Evolutionary conservation across 192 early-diverging fungal species (phyloP).

Genomic region (Spizellomyces sp.): DNA sequence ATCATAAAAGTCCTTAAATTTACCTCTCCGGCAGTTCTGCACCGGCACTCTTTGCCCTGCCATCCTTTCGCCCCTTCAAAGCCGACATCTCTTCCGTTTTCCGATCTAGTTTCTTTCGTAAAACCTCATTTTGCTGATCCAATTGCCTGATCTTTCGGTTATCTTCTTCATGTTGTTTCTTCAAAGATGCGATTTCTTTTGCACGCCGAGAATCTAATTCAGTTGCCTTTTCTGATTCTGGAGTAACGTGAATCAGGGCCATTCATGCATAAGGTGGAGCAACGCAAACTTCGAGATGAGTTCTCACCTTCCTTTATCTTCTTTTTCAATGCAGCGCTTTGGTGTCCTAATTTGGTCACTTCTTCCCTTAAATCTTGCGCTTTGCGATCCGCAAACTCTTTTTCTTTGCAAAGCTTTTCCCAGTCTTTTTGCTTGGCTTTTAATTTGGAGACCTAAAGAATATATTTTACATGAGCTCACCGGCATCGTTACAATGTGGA

Average conservation of each 20-base stretch:
- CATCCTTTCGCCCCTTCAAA: not conserved
- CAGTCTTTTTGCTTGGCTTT: conserved; percentile 44
- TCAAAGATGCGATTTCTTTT: conserved; percentile 39
- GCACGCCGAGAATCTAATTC: conserved; percentile 41
- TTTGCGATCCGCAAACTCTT: conserved; percentile 30
- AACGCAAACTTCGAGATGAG: not conserved
- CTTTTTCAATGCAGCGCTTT: conserved; percentile 40
- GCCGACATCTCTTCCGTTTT: conserved; percentile 39
- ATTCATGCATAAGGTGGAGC: not conserved
- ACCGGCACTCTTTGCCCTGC: not conserved
- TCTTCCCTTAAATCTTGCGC: conserved; percentile 38
- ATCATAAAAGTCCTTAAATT: too few species aligned
- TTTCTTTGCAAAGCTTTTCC: conserved; percentile 40
- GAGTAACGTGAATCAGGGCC: not conserved
- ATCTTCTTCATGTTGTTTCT: conserved; percentile 51
- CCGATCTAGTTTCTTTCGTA: conserved; percentile 47
- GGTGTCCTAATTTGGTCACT: conserved; percentile 36
- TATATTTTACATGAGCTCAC: conserved; percentile 15
- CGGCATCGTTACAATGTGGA: not conserved
- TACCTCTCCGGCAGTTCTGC: too few species aligned
- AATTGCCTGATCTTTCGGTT: conserved; percentile 38
- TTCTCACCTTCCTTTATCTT: conserved; percentile 50
- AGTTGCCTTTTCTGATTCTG: conserved; percentile 47
- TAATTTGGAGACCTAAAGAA: conserved; percentile 22
- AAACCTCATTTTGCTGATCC: conserved; percentile 40